Conservation (phyloP, 306 rosid species). For the Coriaria nepalensis region DNA sequence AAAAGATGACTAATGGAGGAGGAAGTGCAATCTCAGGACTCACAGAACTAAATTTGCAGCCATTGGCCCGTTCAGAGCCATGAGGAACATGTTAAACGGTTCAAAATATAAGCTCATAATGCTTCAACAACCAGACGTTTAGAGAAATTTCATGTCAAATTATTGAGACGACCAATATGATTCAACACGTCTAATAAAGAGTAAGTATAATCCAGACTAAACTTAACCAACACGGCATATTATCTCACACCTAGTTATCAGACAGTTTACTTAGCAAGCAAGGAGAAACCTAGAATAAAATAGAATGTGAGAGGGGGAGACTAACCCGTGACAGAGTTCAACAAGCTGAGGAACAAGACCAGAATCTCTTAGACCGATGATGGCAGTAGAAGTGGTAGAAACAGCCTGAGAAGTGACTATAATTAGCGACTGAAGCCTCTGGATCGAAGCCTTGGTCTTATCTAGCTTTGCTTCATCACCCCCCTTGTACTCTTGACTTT, state of each 20-base stretch:
- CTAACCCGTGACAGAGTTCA: conserved; percentile 84
- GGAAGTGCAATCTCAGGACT: background rate
- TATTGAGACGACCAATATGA: no score
- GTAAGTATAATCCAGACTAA: no score
- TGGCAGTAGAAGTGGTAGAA: conserved; percentile 78
- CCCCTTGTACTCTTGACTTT: conserved; percentile 88
- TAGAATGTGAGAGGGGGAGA: conserved; percentile 13
- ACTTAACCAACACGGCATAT: no score
- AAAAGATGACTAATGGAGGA: conserved; percentile 27
- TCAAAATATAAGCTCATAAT: no score
- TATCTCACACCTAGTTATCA: no score
- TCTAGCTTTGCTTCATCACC: conserved; percentile 74
- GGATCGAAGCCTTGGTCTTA: conserved; percentile 84
- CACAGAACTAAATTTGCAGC: conserved; percentile 2
- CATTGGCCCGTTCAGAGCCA: conserved; percentile 39
- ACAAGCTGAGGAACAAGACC: conserved; percentile 93
- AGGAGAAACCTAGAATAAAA: background rate
- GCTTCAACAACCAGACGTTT: no score
- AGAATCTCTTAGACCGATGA: conserved; percentile 66
- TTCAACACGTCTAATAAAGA: no score
- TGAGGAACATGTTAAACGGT: conserved; percentile 27
- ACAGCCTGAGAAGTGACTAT: conserved; percentile 94
- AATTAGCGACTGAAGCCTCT: conserved; percentile 72
- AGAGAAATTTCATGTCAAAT: no score
- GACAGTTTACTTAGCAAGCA: no score